Conservation (phyloP, 2,329 filamentous ascomycete species). For the Elsinoe ampelina region DNA sequence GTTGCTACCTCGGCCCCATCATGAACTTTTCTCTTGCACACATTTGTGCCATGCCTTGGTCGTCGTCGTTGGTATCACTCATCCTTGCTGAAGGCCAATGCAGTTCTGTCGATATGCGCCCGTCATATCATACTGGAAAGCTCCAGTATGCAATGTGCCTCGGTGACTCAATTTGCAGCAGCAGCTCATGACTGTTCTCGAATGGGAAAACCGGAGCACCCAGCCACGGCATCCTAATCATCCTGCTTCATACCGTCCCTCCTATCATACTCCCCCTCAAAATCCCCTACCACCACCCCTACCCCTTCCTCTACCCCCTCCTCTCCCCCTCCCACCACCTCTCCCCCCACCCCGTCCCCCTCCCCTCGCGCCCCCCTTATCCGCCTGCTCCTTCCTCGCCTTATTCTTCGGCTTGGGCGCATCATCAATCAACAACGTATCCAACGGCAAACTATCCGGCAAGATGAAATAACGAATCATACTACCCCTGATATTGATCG, state of each 20-base stretch:
- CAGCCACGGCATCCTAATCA: too few species aligned
- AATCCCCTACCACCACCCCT: conserved; percentile 15
- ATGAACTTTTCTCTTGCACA: too few species aligned
- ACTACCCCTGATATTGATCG: conserved; percentile 92
- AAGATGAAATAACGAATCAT: conserved; percentile 96
- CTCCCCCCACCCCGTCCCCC: conserved; percentile 42
- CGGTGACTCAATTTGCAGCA: too few species aligned
- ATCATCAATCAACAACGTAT: conserved; percentile 93
- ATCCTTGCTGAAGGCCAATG: too few species aligned
- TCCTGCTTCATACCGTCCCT: neutral
- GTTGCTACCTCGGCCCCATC: too few species aligned
- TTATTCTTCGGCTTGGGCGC: conserved; percentile 99
- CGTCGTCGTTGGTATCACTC: too few species aligned
- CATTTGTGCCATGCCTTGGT: too few species aligned
- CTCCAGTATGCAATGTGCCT: too few species aligned
- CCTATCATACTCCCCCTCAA: neutral
- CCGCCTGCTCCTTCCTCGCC: conserved; percentile 75
- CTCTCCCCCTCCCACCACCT: conserved; percentile 37
- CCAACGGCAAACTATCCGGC: conserved; percentile 86
- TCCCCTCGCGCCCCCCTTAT: conserved; percentile 37
- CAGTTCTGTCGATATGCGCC: too few species aligned
- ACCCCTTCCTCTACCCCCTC: conserved; percentile 32
- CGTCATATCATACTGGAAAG: too few species aligned
- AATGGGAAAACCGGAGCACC: too few species aligned
- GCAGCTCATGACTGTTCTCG: too few species aligned